A percentile compares a stretch with the other conserved stretches of the same genome.
Evolutionary conservation across 2,329 filamentous ascomycete species (phyloP).

Genomic region (Pseudogymnoascus sp.): DNA sequence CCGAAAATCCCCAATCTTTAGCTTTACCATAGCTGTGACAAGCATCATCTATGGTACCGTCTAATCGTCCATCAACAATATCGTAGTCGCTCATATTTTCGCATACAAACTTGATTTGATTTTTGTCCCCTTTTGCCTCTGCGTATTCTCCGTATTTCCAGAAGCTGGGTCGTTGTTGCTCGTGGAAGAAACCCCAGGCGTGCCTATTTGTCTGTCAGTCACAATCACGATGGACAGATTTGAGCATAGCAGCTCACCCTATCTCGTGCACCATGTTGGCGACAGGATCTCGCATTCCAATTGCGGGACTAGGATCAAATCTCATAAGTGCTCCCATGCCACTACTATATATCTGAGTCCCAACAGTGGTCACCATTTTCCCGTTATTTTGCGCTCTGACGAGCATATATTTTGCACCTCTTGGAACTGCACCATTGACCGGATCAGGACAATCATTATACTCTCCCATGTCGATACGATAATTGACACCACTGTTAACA

Average conservation of each 20-base stretch:
- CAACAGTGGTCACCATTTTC: not conserved
- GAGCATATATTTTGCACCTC: not conserved
- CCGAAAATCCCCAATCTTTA: not conserved
- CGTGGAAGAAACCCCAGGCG: constrained; percentile 12
- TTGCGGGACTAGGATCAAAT: not conserved
- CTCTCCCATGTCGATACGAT: constrained; percentile 12
- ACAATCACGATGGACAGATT: not conserved
- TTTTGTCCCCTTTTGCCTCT: not conserved
- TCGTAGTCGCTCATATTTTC: not conserved
- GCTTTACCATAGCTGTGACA: not conserved
- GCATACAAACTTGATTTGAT: constrained; percentile 9
- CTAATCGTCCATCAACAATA: not conserved
- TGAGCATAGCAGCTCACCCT: not conserved
- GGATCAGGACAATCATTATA: not conserved
- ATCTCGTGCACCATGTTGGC: constrained; percentile 13
- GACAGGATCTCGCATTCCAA: constrained; percentile 8
- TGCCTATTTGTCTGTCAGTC: not conserved
- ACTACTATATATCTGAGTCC: not conserved
- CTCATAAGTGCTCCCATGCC: not conserved
- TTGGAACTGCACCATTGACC: not conserved
- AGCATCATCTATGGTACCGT: not conserved
- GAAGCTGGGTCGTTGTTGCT: constrained; percentile 8
- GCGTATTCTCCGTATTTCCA: not conserved
- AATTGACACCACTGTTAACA: not conserved
- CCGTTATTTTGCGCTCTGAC: not conserved